Conservation (phyloP, 2,329 filamentous ascomycete genomes). For the Fonsecaea nubica region DNA sequence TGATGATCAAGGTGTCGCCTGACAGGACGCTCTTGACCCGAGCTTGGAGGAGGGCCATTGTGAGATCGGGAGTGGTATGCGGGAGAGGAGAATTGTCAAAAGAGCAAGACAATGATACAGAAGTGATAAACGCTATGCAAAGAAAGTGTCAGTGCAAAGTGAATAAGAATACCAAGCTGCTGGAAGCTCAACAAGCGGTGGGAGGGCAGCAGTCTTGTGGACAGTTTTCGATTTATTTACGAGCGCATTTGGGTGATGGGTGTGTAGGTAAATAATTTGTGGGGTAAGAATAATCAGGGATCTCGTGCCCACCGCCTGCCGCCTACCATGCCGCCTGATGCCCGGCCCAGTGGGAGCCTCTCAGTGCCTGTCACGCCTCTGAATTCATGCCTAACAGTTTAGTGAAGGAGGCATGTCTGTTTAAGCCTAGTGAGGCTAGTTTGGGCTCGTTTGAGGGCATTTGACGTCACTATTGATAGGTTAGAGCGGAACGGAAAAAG, state of each 20-base stretch:
- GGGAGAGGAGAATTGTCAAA: background rate
- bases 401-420: background rate
- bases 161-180: conserved; percentile 7
- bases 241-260: background rate
- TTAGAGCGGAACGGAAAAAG: background rate
- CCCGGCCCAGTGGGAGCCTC: background rate
- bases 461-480: background rate
- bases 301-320: background rate
- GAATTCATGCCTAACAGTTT: background rate
- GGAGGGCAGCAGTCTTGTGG: conserved; percentile 14
- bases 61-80: conserved; percentile 2
- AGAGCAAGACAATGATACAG: conserved; percentile 7
- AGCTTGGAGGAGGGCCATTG: conserved; percentile 56
- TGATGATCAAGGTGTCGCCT: conserved; percentile 87
- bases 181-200: background rate
- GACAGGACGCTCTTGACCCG: conserved; percentile 94
- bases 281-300: conserved; percentile 15
- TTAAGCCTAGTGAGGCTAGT: background rate
- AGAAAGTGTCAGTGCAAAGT: conserved; percentile 3
- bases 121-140: conserved; percentile 27
- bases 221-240: conserved; percentile 19
- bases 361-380: background rate
- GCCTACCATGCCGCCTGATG: too few relatives aligned
- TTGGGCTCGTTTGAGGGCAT: background rate
- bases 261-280: conserved; percentile 4